Percentiles rank a stretch among this genome's conserved stretches.
Evolutionary conservation across 768 basidiomycete genomes (phyloP).

Genomic region (Holtermannia corniformis): DNA sequence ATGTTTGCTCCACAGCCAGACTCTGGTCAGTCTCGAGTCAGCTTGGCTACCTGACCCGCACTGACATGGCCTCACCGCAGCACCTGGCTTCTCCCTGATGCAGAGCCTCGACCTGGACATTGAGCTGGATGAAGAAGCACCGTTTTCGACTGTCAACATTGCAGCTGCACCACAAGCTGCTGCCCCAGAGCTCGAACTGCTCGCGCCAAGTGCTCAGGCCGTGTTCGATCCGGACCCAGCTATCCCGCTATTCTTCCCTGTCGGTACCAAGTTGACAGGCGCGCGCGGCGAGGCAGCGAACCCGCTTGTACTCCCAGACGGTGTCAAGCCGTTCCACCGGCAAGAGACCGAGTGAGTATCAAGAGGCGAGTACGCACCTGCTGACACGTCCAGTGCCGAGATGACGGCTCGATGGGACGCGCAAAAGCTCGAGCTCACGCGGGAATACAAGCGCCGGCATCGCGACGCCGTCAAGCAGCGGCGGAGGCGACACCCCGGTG

Average conservation of each 20-base stretch:
- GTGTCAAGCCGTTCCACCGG: slow-evolving; percentile 17
- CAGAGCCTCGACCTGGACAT: slow-evolving; percentile 31
- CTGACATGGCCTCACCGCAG: background rate
- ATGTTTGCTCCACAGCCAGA: slow-evolving; percentile 19
- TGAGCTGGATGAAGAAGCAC: slow-evolving; percentile 28
- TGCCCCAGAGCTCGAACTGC: slow-evolving; percentile 5
- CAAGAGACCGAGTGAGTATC: slow-evolving; percentile 22
- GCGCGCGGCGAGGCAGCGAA: slow-evolving; percentile 1
- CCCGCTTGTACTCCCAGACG: background rate
- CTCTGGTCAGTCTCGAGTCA: slow-evolving; percentile 3
- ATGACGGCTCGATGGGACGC: slow-evolving; percentile 40
- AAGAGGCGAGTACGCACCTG: background rate
- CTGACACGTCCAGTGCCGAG: background rate
- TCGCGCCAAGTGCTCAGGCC: slow-evolving; percentile 5
- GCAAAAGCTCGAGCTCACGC: slow-evolving; percentile 37
- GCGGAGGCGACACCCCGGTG: slow-evolving; percentile 21
- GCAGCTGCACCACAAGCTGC: background rate
- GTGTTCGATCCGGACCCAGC: slow-evolving; percentile 19
- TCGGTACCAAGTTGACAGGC: background rate
- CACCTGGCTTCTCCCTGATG: slow-evolving; percentile 31
- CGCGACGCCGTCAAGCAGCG: slow-evolving; percentile 41
- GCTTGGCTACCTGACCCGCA: slow-evolving; percentile 1
- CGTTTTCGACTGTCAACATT: background rate
- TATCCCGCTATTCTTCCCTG: slow-evolving; percentile 30
- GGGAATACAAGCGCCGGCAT: slow-evolving; percentile 40